Base-by-base conservation (phyloP, 805 yeast species). In the Tetrapisispora namnaoensis region DNA sequence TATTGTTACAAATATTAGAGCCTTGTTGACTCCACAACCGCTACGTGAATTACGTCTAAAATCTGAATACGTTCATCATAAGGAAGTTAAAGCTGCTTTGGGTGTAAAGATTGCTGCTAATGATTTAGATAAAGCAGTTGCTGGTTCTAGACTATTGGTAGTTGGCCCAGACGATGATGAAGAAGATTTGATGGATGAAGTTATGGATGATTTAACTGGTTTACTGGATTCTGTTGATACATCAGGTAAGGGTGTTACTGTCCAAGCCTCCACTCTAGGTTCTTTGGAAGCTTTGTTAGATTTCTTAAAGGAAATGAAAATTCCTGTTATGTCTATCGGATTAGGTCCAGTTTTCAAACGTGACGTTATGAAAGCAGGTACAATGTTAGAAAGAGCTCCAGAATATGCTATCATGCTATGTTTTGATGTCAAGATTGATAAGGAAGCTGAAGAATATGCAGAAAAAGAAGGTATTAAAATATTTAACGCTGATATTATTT, bases 31-130 rank as follows among this genome's bases (percentile, higher is more conserved):
- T 2, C 99, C 99, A 28, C 99, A 95, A 57, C 99, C 99, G 14
- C 73, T 95, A 48, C 82, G 97, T 64, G 99, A 93, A 69, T 73
- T 93, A 69, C 89, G 99, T 71, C 77, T 93, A 69, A 93, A 93
- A 69, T 86, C 96, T n/a, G 96, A 88, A 57, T 93, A 93, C 67
- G 79, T 90, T 46, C 99, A 95, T 66, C 93, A 88, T 72, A 93
- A 93, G 67, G 95, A 91, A 71, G 98, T 93, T 51, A 93, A 91
- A 74, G 99, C 99, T 27, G 99, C 99, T 37, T 77, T 93, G 58
- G 99, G 99, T 79, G 97, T 93, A 49, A 90, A 93, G 77, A 88
- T 93, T 66, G 95, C 98, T 49, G 99, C 99, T 38, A 87, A 87
- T 65, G 99, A 93, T 66, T 79, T 93, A 58, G 99, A 93, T 63